Evolutionary conservation across 2,329 filamentous ascomycete genomes (phyloP).

Genomic region (Botrytis aclada): DNA sequence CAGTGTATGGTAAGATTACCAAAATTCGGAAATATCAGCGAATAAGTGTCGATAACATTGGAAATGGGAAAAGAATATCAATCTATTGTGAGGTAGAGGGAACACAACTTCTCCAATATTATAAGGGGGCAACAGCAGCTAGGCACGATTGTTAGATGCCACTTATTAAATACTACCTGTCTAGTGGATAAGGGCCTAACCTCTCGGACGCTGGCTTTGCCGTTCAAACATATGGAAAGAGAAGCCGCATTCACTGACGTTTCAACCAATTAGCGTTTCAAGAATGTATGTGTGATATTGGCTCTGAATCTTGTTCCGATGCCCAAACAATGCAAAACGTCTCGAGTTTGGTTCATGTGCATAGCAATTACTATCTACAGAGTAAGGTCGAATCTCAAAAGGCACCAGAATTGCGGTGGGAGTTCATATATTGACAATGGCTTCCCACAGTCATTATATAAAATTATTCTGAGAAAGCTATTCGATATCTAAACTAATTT

Average conservation of each 20-base stretch:
- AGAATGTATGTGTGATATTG: neutral
- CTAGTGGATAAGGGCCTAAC: neutral
- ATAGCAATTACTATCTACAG: neutral
- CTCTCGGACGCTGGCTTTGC: constrained; percentile 9
- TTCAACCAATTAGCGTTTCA: neutral
- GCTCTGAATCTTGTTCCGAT: neutral
- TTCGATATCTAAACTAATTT: neutral
- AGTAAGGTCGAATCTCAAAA: neutral
- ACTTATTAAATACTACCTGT: neutral
- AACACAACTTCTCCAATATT: neutral
- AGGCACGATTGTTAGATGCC: neutral
- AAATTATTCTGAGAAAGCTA: neutral
- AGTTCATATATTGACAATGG: neutral
- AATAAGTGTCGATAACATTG: neutral
- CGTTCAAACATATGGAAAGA: constrained; percentile 2
- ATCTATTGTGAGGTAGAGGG: neutral
- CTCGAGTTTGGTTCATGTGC: neutral
- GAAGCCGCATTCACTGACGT: constrained; percentile 2
- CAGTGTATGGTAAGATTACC: neutral
- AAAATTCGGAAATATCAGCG: neutral
- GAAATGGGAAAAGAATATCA: neutral
- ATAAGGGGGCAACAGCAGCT: neutral
- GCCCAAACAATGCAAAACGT: neutral
- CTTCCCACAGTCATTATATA: neutral
- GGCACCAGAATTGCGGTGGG: neutral